Evolutionary conservation across 495 filamentous ascomycete species (phyloP).

Genomic region (Penicillium macrosclerotiorum): DNA sequence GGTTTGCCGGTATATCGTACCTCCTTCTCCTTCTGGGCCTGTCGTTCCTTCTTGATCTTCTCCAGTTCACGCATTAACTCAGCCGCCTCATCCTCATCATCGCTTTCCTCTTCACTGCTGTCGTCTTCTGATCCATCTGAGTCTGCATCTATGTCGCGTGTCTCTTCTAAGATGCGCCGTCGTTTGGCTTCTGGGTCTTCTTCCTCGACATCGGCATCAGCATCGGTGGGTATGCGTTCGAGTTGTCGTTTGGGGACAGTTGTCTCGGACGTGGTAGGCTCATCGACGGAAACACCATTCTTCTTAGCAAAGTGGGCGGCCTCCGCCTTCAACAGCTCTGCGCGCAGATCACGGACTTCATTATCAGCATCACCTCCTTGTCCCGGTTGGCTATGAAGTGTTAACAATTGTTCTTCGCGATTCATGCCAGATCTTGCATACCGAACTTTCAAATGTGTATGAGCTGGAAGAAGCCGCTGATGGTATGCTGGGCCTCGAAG

Average conservation of each 20-base stretch:
- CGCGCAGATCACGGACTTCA: slow-evolving; percentile 75
- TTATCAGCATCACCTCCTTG: slow-evolving; percentile 83
- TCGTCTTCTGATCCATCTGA: slow-evolving; percentile 68
- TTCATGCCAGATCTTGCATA: slow-evolving; percentile 24
- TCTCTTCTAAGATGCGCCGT: slow-evolving; percentile 82
- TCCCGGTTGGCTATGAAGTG: slow-evolving; percentile 63
- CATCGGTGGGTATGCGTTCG: slow-evolving; percentile 41
- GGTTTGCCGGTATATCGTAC: slow-evolving; percentile 30
- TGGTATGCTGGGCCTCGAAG: slow-evolving; percentile 93
- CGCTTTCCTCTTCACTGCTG: slow-evolving; percentile 72
- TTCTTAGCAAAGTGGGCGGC: slow-evolving; percentile 83
- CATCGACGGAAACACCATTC: slow-evolving; percentile 55
- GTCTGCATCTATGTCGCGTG: slow-evolving; percentile 87
- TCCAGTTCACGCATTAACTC: slow-evolving; percentile 89
- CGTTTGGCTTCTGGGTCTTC: slow-evolving; percentile 80
- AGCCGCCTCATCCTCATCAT: slow-evolving; percentile 84
- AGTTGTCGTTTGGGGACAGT: slow-evolving; percentile 64
- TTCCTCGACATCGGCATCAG: slow-evolving; percentile 34
- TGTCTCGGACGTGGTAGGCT: slow-evolving; percentile 33
- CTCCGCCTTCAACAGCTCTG: slow-evolving; percentile 87
- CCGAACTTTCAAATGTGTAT: slow-evolving; percentile 87
- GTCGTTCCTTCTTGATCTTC: slow-evolving; percentile 88
- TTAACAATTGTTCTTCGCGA: slow-evolving; percentile 14
- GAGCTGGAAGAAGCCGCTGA: slow-evolving; percentile 88
- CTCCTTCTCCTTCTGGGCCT: slow-evolving; percentile 82